These are phyloP conservation scores for Ophiostoma sp. DNA, from an alignment of 2,329 filamentous ascomycete genomes.

Conservation along the genomic window DNA sequence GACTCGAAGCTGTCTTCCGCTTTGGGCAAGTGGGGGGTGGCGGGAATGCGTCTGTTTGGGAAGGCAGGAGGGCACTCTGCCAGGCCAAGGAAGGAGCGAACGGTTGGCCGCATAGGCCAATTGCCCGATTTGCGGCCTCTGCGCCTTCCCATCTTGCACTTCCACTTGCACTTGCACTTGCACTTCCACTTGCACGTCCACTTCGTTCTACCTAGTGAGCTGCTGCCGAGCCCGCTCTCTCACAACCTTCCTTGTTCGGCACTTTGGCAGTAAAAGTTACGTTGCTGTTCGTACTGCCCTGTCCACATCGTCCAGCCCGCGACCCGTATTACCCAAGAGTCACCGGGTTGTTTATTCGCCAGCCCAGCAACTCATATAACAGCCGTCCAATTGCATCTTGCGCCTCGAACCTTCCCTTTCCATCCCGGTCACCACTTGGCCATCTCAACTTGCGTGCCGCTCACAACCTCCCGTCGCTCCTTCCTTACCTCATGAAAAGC, in stretches of 20 bases:
- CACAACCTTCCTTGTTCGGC: slow-evolving; percentile 23
- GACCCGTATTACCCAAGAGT: slow-evolving; percentile 4
- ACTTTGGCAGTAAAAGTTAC: slow-evolving; percentile 13
- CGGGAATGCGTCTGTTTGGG: slow-evolving; percentile 13
- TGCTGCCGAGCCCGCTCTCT: slow-evolving; percentile 1
- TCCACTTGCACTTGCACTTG: not conserved
- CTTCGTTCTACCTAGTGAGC: not conserved
- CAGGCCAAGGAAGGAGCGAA: not conserved
- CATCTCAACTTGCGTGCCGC: slow-evolving; percentile 14
- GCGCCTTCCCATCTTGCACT: not conserved
- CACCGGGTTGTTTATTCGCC: not conserved
- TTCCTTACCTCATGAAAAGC: slow-evolving; percentile 18
- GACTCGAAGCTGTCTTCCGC: slow-evolving; percentile 18
- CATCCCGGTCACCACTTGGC: slow-evolving; percentile 12
- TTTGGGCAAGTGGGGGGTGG: slow-evolving; percentile 21
- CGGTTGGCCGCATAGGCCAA: not conserved
- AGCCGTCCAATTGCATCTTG: slow-evolving; percentile 7
- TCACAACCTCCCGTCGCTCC: not conserved
- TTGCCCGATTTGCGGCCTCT: not conserved
- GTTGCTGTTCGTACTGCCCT: not conserved
- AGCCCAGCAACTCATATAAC: not conserved
- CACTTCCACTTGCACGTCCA: not conserved
- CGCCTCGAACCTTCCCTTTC: slow-evolving; percentile 15
- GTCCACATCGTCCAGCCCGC: not conserved
- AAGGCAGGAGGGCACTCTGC: not conserved